phyloP scores from a whole-genome alignment of 106 monocot genomes.

The Acorus calamus region DNA sequence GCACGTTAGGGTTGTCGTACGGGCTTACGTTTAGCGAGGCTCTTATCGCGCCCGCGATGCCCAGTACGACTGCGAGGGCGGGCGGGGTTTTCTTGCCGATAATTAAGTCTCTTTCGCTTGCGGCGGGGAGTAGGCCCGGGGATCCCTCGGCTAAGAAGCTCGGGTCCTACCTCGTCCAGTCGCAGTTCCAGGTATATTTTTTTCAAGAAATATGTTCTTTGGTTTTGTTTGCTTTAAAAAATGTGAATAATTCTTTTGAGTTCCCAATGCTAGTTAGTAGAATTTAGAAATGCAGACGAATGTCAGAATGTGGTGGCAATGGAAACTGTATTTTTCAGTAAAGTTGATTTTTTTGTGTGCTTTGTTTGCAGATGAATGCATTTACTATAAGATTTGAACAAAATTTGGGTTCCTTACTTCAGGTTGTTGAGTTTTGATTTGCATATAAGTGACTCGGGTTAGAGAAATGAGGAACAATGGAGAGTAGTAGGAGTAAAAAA shows the following conservation, averaged over 20 bases:
- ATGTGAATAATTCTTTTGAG: background rate
- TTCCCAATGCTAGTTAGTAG: no score
- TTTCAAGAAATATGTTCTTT: background rate
- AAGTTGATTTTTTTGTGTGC: no score
- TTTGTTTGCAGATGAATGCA: no score
- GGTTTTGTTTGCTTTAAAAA: background rate
- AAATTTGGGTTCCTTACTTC: no score
- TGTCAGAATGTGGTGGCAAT: no score
- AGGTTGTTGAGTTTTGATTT: no score
- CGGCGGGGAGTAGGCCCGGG: slow-evolving; percentile 66
- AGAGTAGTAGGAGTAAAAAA: no score
- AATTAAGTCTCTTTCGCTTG: slow-evolving; percentile 74
- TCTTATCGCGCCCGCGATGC: slow-evolving; percentile 88
- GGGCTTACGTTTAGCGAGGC: slow-evolving; percentile 78
- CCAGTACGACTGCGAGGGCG: slow-evolving; percentile 85
- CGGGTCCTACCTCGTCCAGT: slow-evolving; percentile 68
- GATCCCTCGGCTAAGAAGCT: slow-evolving; percentile 59
- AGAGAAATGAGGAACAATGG: no score
- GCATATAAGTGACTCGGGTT: no score
- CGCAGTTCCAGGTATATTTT: slow-evolving; percentile 76
- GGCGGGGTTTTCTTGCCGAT: slow-evolving; percentile 90
- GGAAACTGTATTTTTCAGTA: no score
- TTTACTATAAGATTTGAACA: no score
- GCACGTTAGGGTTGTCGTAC: slow-evolving; percentile 79
- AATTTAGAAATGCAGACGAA: no score